Base-by-base conservation (phyloP, 176 grass and related monocot species). In the Lolium multiflorum region DNA sequence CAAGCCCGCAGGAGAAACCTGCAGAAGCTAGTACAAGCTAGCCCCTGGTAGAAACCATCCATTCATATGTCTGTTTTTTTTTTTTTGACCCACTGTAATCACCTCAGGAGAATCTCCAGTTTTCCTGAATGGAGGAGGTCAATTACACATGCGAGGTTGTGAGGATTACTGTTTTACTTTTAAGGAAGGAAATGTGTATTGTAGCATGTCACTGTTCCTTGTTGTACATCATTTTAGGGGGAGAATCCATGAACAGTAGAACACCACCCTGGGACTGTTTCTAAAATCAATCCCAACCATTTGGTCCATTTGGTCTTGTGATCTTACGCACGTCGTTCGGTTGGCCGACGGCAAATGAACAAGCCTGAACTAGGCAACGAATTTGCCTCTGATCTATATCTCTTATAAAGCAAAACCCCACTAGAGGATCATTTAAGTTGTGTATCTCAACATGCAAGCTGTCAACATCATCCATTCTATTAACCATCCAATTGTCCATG, bases 11-110 rank as follows among this genome's bases (percentile, higher is more conserved):
- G 68, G 92, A 85, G 94, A 94, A 80, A 70, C 88, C 86, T 83
- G 84, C 88, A 2, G 92, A 97, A 88, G 88, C 94, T 88, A 56
- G 54, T 56, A 89, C 88, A 94, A 90, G 90, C 94, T 88, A 91
- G 90, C 11, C 54, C 89, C 61, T 79, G 86, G 74, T 90, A 92
- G 86, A 72, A 43, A 60, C 7, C 0, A 48, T 81, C 28, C 16
- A 24, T 62, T 81, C 31, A 35, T 37, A 52, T 76, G 31, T 38
- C 35, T 44, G 9, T 47, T 79, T 82, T 79, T 60, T 71, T 82
- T 79, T 67, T 76, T 56, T 82, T 55, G 10, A 17, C 16, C 55
- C 75, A 37, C 61, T 86, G 55, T 84, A 74, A 84, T 71, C 64
- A 80, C 47, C 82, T 89, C 26, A n/a, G 71, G 76, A 87, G 38